Evolutionary conservation across 2,329 filamentous ascomycete genomes (phyloP).

Genomic region (Penicillium glabrum): DNA sequence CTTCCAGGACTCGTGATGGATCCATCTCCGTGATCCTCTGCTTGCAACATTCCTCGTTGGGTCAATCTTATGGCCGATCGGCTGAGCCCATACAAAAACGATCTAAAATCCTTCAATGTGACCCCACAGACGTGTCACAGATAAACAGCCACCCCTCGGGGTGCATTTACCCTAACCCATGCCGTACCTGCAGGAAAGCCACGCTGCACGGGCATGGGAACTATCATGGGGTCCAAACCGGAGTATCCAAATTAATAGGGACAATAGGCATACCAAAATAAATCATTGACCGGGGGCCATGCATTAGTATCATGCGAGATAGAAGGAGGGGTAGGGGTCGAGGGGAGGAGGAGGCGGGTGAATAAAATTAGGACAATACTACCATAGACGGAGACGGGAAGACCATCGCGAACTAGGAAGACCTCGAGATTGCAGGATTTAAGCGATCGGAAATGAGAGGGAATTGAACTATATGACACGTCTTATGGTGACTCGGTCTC

Average conservation of each 20-base stretch:
- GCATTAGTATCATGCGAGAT: not conserved
- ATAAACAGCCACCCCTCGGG: slow-evolving; percentile 6
- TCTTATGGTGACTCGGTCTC: not conserved
- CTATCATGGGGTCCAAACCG: not conserved
- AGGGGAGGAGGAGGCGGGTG: not conserved
- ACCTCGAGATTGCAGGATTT: not conserved
- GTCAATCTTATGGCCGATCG: slow-evolving; percentile 1
- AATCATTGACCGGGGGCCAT: not conserved
- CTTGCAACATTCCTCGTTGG: slow-evolving; percentile 5
- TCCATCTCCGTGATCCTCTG: not conserved
- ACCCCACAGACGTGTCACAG: slow-evolving; percentile 11
- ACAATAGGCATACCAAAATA: not conserved
- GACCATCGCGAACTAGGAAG: not conserved
- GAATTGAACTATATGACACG: slow-evolving; percentile 8
- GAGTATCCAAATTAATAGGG: not conserved
- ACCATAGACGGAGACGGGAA: not conserved
- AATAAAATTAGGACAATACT: not conserved
- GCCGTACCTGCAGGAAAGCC: not conserved
- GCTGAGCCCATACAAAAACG: not conserved
- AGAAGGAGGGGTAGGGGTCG: too few relatives aligned
- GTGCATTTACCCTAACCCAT: not conserved
- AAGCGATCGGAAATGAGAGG: not conserved
- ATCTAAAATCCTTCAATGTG: slow-evolving; percentile 12
- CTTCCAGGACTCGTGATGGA: not conserved
- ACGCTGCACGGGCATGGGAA: not conserved